Evolutionary conservation across 345 rosid species (phyloP), one percentile per base, ranked within the genome.

Genomic region (Pistacia atlantica): DNA sequence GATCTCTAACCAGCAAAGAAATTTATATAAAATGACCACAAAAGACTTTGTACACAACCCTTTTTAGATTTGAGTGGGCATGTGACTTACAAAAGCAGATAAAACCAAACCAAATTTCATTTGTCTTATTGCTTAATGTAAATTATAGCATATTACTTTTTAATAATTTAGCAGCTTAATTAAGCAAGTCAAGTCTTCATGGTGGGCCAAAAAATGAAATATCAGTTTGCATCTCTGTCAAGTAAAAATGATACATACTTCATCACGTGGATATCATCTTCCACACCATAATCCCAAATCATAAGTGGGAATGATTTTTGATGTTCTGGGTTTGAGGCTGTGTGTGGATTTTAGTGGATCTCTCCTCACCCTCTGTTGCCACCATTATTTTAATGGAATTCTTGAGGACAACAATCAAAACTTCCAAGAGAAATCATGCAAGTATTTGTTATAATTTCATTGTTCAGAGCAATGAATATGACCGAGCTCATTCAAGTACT

Each of bases 241-340:
- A 46, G 75, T 14, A 59, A 72, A 72, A 37, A 59, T 22, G 57
- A 59, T 59, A 54, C 57, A 54, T 18, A n/a, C 33, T 31, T 31
- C 13, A 11, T 49, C 56, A 11, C 4, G 17, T 52, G 57, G 57
- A 12, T 3, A 54, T 54, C 57, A 54, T 54, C 57, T 54, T 54
- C 57, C 57, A 54, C 57, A 38, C 45, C 22, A 25, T 4, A 5
- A 16, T 61, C 16, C 11, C 10, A 45, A 45, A 60, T 72, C 67
- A 60, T 55, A 18, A 54, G 48, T 55, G 33, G 31, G 42, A 18
- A 9, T 5, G 18, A 54, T 1, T 14, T 28, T 31, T 11, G 3
- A 25, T 61, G 65, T 8, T 31, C 3, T 61, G 11, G 33, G 35
- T 33, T 22, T 60, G 37, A 61, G 42, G 5, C 42, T 13, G 65